These are phyloP conservation scores for Castanea mollissima DNA, from an alignment of 306 rosid genomes.

Conservation along the genomic window DNA sequence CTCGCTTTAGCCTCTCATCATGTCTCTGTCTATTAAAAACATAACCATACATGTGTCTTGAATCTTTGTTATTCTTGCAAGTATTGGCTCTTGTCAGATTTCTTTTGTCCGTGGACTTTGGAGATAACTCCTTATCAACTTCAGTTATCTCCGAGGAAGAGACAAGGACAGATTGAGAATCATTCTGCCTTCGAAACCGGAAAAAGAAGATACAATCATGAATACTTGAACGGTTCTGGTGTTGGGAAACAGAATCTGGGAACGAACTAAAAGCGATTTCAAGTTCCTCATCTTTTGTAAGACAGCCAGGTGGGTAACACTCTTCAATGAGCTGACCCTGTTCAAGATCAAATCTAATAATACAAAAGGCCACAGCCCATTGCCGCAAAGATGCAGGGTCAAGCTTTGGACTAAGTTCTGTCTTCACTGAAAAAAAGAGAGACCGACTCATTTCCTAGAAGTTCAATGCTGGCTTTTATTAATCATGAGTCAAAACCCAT, in stretches of 20 bases:
- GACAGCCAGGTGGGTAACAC: constrained; percentile 76
- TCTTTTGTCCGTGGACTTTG: constrained; percentile 24
- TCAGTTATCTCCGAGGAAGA: constrained; percentile 41
- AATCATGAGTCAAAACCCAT: constrained; percentile 29
- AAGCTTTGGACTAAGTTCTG: constrained; percentile 66
- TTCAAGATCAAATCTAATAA: constrained; percentile 83
- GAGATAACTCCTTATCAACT: constrained; percentile 37
- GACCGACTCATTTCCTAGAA: constrained; percentile 72
- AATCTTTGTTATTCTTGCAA: constrained; percentile 27
- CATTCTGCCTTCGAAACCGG: constrained; percentile 51
- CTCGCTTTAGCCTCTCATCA: constrained; percentile 88
- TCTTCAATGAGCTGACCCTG: constrained; percentile 96
- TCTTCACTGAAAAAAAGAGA: constrained; percentile 65
- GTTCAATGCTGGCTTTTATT: constrained; percentile 25
- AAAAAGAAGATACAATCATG: constrained; percentile 91
- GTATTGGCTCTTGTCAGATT: constrained; percentile 34
- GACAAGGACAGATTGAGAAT: constrained; percentile 34
- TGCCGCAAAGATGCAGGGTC: constrained; percentile 61
- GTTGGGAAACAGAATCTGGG: constrained; percentile 86
- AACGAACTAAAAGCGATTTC: constrained; percentile 80
- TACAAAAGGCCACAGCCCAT: constrained; percentile 84
- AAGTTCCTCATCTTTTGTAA: constrained; percentile 79
- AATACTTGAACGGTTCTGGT: constrained; percentile 80
- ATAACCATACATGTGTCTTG: constrained; percentile 77
- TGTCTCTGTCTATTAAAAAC: constrained; percentile 95